Evolutionary conservation across 2,329 filamentous ascomycete species (phyloP).

Genomic region (Tetracladium maxilliforme): DNA sequence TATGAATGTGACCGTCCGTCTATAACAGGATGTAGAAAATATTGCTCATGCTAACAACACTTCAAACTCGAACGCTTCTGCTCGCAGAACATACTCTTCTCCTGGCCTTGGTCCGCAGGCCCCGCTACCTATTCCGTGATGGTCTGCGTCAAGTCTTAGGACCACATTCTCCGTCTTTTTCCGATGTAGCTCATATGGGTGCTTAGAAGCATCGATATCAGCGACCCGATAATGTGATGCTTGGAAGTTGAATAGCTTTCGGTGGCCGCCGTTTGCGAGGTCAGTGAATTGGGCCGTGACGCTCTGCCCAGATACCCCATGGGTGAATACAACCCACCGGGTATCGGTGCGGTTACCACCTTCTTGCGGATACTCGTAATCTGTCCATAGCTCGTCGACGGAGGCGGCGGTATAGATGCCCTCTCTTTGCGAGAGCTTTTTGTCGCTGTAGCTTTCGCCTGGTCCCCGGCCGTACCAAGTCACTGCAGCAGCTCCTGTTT

Average conservation of each 20-base stretch:
- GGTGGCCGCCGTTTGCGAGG: constrained; percentile 10
- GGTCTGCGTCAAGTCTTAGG: constrained; percentile 22
- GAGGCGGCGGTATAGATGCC: constrained; percentile 27
- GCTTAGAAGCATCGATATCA: constrained; percentile 40
- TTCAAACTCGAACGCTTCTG: too few relatives aligned
- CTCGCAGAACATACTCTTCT: too few relatives aligned
- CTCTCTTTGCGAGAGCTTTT: constrained; percentile 35
- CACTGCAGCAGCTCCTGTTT: constrained; percentile 43
- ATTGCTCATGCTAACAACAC: too few relatives aligned
- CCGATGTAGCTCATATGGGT: constrained; percentile 46
- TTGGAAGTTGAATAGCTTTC: constrained; percentile 30
- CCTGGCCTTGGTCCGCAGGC: constrained; percentile 22
- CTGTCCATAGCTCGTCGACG: constrained; percentile 34
- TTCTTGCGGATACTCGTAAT: constrained; percentile 56
- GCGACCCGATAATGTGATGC: constrained; percentile 35
- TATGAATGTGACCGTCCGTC: too few relatives aligned
- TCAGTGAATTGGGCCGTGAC: constrained; percentile 13
- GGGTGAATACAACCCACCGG: constrained; percentile 32
- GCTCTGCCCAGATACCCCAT: constrained; percentile 15
- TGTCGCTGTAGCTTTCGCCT: constrained; percentile 50
- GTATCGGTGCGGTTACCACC: constrained; percentile 48
- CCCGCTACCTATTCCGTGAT: constrained; percentile 25
- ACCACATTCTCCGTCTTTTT: constrained; percentile 28
- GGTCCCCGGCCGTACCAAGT: constrained; percentile 49
- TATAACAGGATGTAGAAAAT: too few relatives aligned